Evolutionary conservation across 1,284 basidiomycete species (phyloP), one percentile per base, ranked within the genome.

Genomic region (Cryptococcus sp.): DNA sequence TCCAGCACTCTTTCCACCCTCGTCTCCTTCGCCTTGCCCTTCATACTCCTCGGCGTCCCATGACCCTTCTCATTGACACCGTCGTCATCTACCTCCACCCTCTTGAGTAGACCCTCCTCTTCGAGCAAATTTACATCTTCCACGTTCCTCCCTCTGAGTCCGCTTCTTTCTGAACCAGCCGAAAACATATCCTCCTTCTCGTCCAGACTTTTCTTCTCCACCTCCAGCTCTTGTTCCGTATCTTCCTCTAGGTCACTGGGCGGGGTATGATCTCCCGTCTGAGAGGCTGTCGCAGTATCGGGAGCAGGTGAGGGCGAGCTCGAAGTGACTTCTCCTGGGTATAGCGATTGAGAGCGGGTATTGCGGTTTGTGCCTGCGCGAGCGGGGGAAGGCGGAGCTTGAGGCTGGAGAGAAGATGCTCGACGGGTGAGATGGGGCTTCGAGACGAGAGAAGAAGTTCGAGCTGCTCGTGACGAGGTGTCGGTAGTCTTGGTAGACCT

Each of bases 91-190:
- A 52, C 39, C 54, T 23, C 21, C 14, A 39, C 25, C 12, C 24
- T 26, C 45, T 45, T 56, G 42, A 66, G 57, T 31, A 69, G 50
- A 3, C 69, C 70, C 54, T 71, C 60, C 42, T 72, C 70, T 40
- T 69, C 65, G 24, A 69, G 43, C 23, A 66, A 64, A 21, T 47
- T 53, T 0, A 68, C 16, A 54, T 70, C 66, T 51, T 70, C 68
- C 5, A 70, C 47, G 35, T 68, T 65, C 36, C 67, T 45, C 12
- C 57, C 62, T 38, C 66, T 50, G 40, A 65, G 43, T 11, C 47
- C 52, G 7, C 19, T 41, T 4, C 48, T 45, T 34, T 58, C 53
- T 12, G 45, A 19, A 23, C 11, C 26, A 10, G 32, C 40, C 5
- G 43, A 38, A 47, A 51, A 48, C 36, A 63, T 49, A 60, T 62